Evolutionary conservation across 1,284 basidiomycete genomes (phyloP).

Genomic region (Farysia itapuensis): DNA sequence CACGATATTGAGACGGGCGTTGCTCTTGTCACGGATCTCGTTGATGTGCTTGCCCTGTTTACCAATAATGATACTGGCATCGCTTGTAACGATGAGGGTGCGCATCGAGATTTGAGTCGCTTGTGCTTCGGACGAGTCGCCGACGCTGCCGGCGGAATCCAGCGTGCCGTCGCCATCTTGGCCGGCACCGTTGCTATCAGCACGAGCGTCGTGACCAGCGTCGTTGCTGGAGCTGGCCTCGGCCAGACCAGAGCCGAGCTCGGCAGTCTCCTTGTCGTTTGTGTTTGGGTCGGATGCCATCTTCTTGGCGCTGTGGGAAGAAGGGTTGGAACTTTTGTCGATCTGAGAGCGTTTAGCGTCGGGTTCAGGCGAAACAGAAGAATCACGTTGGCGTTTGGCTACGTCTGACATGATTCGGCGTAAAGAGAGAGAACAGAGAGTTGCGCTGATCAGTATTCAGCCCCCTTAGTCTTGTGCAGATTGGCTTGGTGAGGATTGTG

Average conservation of each 20-base stretch:
- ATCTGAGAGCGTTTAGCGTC: constrained; percentile 42
- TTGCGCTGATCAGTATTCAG: too few relatives aligned
- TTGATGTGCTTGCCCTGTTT: constrained; percentile 95
- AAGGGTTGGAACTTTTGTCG: constrained; percentile 10
- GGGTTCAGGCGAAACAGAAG: constrained; percentile 31
- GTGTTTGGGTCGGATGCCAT: constrained; percentile 32
- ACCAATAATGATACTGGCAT: constrained; percentile 98
- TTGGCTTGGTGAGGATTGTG: not conserved
- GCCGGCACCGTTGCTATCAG: constrained; percentile 16
- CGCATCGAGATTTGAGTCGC: constrained; percentile 55
- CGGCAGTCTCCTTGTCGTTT: constrained; percentile 41
- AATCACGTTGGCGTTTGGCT: constrained; percentile 43
- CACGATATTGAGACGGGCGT: constrained; percentile 68
- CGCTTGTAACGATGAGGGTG: constrained; percentile 90
- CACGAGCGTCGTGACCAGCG: constrained; percentile 20
- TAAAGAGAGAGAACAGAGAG: constrained; percentile 1
- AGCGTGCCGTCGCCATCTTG: constrained; percentile 17
- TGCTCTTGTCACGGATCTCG: constrained; percentile 96
- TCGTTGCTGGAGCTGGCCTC: constrained; percentile 25
- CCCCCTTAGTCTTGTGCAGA: not conserved
- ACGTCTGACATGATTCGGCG: constrained; percentile 41
- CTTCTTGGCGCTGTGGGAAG: constrained; percentile 1
- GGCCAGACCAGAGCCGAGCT: constrained; percentile 33
- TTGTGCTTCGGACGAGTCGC: constrained; percentile 33
- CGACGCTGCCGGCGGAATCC: constrained; percentile 22